Conservation (phyloP, 2,329 filamentous ascomycete species). For the Talaromyces sp. region DNA sequence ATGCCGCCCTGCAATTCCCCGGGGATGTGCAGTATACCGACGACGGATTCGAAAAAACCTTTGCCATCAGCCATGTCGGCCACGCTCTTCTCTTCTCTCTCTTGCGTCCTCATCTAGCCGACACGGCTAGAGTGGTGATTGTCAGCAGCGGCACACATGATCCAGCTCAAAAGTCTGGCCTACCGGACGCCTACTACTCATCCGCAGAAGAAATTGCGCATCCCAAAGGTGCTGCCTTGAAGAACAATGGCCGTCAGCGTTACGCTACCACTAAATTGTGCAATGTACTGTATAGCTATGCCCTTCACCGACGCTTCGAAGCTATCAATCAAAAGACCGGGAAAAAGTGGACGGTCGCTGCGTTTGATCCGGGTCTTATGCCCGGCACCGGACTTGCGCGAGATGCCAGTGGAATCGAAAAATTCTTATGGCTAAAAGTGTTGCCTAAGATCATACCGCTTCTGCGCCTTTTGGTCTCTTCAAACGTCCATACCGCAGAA, state of each 20-base stretch:
- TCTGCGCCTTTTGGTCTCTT: slow-evolving; percentile 29
- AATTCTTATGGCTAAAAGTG: slow-evolving; percentile 37
- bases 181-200: slow-evolving; percentile 45
- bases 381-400: slow-evolving; percentile 45
- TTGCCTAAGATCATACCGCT: slow-evolving; percentile 33
- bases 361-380: slow-evolving; percentile 50
- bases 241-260: slow-evolving; percentile 36
- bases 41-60: slow-evolving; percentile 50
- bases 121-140: slow-evolving; percentile 44
- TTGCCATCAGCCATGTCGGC: slow-evolving; percentile 50
- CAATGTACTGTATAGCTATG: slow-evolving; percentile 50
- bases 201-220: slow-evolving; percentile 46
- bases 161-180: slow-evolving; percentile 40
- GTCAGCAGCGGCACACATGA: slow-evolving; percentile 49
- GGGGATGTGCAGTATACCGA: slow-evolving; percentile 30
- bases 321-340: slow-evolving; percentile 17
- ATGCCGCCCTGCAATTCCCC: slow-evolving; percentile 49
- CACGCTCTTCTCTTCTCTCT: slow-evolving; percentile 51
- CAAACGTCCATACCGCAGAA: slow-evolving; percentile 39
- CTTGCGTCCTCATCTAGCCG: slow-evolving; percentile 40
- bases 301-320: slow-evolving; percentile 38
- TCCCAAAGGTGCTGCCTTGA: slow-evolving; percentile 30
- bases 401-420: slow-evolving; percentile 26
- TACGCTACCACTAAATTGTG: slow-evolving; percentile 48
- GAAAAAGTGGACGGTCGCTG: slow-evolving; percentile 39